phyloP scores from a whole-genome alignment of 2,329 filamentous ascomycete species.

The Rhinocladiella mackenziei region DNA sequence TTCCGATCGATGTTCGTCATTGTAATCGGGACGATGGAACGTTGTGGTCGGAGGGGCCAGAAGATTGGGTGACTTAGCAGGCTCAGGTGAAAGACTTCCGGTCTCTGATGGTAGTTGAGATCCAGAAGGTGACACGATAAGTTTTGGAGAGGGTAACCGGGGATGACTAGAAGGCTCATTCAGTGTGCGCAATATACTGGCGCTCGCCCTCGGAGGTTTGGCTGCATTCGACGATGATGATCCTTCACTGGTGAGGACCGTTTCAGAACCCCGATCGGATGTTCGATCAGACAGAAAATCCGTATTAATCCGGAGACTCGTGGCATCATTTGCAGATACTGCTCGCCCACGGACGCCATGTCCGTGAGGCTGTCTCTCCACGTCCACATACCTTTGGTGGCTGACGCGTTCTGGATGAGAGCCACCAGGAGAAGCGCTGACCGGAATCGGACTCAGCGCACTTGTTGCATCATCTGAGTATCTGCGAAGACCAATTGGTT shows the following conservation, averaged over 20 bases:
- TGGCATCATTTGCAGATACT: conserved; percentile 58
- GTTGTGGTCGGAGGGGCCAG: conserved; percentile 22
- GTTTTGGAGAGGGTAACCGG: conserved; percentile 34
- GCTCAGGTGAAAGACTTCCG: conserved; percentile 30
- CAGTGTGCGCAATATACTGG: conserved; percentile 14
- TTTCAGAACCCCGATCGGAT: conserved; percentile 13
- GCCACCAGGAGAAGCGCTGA: conserved; percentile 25
- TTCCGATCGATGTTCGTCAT: conserved; percentile 22
- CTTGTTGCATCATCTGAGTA: conserved; percentile 61
- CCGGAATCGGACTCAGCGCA: conserved; percentile 42
- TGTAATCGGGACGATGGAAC: conserved; percentile 38
- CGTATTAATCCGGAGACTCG: conserved; percentile 44
- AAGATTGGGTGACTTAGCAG: conserved; percentile 17
- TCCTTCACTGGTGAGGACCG: conserved; percentile 12
- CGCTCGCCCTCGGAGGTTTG: conserved; percentile 17
- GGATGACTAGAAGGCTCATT: conserved; percentile 28
- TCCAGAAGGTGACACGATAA: conserved; percentile 39
- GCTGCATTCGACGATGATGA: conserved; percentile 3
- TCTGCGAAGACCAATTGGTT: conserved; percentile 64
- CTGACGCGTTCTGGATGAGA: conserved; percentile 29
- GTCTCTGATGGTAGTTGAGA: conserved; percentile 32
- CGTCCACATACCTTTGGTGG: conserved; percentile 14
- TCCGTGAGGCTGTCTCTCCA: conserved; percentile 4
- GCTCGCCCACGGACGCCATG: conserved; percentile 44
- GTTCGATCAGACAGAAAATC: conserved; percentile 31